Evolutionary conservation across 176 grass and related monocot species (phyloP).

Genomic region (Alopecurus myosuroides): DNA sequence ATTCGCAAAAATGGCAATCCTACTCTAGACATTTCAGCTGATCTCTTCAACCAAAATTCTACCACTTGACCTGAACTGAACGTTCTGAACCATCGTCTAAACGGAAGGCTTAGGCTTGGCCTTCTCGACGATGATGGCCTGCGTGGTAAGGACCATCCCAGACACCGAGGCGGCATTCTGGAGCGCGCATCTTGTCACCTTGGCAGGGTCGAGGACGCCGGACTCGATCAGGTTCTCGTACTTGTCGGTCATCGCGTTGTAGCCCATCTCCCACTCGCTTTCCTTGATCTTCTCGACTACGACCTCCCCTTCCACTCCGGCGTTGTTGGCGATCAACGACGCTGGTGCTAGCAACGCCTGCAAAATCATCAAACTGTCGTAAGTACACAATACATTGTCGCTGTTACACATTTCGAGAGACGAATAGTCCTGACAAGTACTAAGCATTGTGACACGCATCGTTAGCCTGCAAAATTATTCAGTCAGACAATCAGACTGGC

Average conservation of each 20-base stretch:
- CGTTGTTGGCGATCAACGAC: constrained; percentile 49
- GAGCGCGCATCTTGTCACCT: constrained; percentile 52
- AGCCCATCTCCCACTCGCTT: constrained; percentile 39
- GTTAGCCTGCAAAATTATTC: too few species aligned
- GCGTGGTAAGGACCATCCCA: constrained; percentile 61
- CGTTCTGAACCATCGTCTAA: too few species aligned
- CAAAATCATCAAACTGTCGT: background rate
- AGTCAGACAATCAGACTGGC: background rate
- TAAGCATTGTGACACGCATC: background rate
- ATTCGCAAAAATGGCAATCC: too few species aligned
- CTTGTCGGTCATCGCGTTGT: constrained; percentile 47
- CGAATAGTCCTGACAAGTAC: background rate
- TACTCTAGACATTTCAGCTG: too few species aligned
- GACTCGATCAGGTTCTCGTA: constrained; percentile 57
- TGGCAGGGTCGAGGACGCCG: constrained; percentile 56
- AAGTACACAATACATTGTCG: background rate
- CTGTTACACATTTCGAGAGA: too few species aligned
- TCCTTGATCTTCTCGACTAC: constrained; percentile 61
- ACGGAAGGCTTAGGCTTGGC: too few species aligned
- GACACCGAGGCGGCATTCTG: constrained; percentile 58
- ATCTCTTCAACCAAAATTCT: too few species aligned
- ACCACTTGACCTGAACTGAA: too few species aligned
- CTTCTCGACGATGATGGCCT: too few species aligned
- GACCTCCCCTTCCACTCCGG: constrained; percentile 60
- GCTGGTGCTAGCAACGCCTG: constrained; percentile 56